These are phyloP conservation scores for Penicillium antarcticum DNA, from an alignment of 495 filamentous ascomycete genomes.

Conservation along the genomic window DNA sequence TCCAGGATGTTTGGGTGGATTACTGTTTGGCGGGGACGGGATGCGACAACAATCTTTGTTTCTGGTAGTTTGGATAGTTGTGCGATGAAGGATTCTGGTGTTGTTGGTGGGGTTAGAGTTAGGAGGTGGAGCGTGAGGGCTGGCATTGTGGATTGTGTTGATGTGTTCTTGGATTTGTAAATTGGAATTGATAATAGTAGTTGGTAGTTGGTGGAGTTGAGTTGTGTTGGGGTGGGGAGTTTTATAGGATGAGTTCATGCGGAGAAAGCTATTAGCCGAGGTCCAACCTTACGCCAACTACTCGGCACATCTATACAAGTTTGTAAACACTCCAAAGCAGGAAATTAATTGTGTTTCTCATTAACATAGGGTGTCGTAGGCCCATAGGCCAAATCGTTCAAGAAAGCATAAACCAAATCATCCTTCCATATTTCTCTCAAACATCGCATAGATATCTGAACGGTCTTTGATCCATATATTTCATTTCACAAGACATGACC, in stretches of 20 bases:
- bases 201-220: background rate
- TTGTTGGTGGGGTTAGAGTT: constrained; percentile 26
- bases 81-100: constrained; percentile 22
- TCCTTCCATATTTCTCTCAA: background rate
- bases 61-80: constrained; percentile 19
- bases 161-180: background rate
- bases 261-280: constrained; percentile 12
- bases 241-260: constrained; percentile 2
- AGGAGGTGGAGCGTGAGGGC: constrained; percentile 45
- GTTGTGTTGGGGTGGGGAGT: background rate
- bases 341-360: constrained; percentile 6
- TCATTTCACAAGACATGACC: background rate
- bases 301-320: too few relatives aligned
- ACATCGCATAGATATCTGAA: too few relatives aligned
- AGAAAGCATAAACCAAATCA: background rate
- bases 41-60: constrained; percentile 46
- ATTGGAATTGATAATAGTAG: background rate
- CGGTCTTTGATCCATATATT: background rate
- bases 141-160: constrained; percentile 33
- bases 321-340: background rate
- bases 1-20: constrained; percentile 53
- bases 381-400: constrained; percentile 5
- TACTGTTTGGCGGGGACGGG: constrained; percentile 37
- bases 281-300: background rate
- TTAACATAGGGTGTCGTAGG: constrained; percentile 5